These are phyloP conservation scores for Senna tora DNA, from an alignment of 306 rosid genomes.

Conservation along the genomic window DNA sequence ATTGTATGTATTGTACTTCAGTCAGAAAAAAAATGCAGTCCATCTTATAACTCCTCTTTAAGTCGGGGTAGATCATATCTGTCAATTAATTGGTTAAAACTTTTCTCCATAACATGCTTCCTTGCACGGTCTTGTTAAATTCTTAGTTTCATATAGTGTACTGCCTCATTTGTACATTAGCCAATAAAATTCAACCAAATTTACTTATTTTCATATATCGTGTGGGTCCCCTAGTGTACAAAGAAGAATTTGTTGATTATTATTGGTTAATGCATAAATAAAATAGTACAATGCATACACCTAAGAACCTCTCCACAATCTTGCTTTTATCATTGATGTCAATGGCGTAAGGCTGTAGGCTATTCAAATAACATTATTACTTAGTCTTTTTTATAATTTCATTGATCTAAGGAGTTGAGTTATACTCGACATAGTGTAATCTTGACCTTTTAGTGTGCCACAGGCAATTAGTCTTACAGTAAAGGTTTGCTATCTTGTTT, in stretches of 20 bases:
- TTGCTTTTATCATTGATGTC: slow-evolving; percentile 5
- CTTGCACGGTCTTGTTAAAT: neutral
- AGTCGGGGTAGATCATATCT: slow-evolving; percentile 13
- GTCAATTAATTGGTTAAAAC: slow-evolving; percentile 8
- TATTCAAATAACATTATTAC: slow-evolving; percentile 17
- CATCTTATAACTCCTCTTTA: neutral
- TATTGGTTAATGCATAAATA: no score
- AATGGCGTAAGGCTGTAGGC: neutral
- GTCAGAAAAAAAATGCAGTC: slow-evolving; percentile 3
- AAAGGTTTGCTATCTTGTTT: slow-evolving; percentile 25
- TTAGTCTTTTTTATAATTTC: neutral
- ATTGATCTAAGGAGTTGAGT: slow-evolving; percentile 24
- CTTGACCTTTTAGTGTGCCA: slow-evolving; percentile 17
- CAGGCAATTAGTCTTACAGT: slow-evolving; percentile 5
- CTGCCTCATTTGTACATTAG: no score
- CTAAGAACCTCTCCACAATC: neutral
- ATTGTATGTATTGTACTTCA: slow-evolving; percentile 18
- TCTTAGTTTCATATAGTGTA: no score
- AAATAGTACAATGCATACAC: no score
- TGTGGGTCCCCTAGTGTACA: no score
- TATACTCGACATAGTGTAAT: slow-evolving; percentile 21
- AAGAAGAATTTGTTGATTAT: no score
- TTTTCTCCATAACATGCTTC: slow-evolving; percentile 22
- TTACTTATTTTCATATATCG: no score
- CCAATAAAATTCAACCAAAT: no score